These are phyloP conservation scores for maize (Zea mays) DNA, from an alignment of 176 grass and related monocot species.

Conservation along the genomic window DNA sequence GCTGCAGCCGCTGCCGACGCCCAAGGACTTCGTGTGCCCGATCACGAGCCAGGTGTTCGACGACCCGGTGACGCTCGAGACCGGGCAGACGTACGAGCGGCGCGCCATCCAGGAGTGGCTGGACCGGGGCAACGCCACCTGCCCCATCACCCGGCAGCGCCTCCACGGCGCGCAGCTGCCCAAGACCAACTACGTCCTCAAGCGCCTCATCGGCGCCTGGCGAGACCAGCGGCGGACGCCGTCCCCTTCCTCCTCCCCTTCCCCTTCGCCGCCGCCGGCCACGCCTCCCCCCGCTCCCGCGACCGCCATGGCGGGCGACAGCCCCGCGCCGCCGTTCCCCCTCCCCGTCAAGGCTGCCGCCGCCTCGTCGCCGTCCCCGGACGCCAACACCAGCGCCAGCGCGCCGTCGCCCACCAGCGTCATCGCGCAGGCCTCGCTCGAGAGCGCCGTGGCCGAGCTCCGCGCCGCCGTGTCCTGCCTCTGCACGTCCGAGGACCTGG, in stretches of 20 bases:
- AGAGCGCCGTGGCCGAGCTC: constrained; percentile 46
- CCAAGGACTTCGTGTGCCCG: constrained; percentile 76
- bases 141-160: constrained; percentile 70
- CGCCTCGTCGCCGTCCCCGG: constrained; percentile 36
- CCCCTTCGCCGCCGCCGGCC: neutral
- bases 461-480: constrained; percentile 56
- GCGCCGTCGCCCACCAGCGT: constrained; percentile 58
- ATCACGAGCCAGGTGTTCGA: constrained; percentile 72
- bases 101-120: constrained; percentile 79
- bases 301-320: constrained; percentile 23
- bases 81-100: constrained; percentile 73
- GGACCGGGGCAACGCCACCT: constrained; percentile 55
- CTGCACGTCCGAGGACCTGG: constrained; percentile 63
- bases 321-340: constrained; percentile 9
- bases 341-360: constrained; percentile 9
- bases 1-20: constrained; percentile 28
- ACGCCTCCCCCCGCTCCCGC: neutral
- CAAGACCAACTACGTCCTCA: constrained; percentile 76
- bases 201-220: constrained; percentile 65
- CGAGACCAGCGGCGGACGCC: constrained; percentile 13
- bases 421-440: constrained; percentile 51
- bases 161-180: constrained; percentile 51
- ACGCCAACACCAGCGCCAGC: constrained; percentile 28
- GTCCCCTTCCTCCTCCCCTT: neutral
- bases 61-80: constrained; percentile 73